Base-by-base conservation (phyloP, 768 basidiomycete genomes). In the Auricularia sp. region DNA sequence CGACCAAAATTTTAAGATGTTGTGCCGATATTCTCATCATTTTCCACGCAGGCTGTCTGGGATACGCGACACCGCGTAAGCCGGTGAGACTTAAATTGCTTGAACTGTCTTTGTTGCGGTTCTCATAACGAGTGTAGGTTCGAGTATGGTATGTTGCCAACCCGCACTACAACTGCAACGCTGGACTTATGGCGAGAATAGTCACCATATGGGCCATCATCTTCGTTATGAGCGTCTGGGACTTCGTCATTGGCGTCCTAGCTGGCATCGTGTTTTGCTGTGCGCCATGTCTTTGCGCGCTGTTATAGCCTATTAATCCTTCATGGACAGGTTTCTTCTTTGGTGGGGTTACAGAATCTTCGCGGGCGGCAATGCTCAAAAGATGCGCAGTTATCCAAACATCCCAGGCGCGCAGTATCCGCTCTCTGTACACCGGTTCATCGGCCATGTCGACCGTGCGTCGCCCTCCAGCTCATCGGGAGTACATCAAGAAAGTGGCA, bases 261-360 rank as follows among this genome's bases (percentile, higher is more conserved):
- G 92, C 95, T 70, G 96, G 96, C 4, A 92, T 98, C 71, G 78
- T 96, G 64, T 85, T 94, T 65, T 92, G 92, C 70, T 97, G 94
- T 88, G 74, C 71, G 87, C 77, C 0, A 1, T 8, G 44, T 4
- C 21, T 39, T 21, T 8, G 61, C 13, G 34, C 56, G 44, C 44
- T 45, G 11, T 18, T 10, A 18, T 45, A 45, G 44, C 44, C 1
- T 45, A 56, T n/a, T 3, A 0, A 45, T 39, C 3, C 18, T 8
- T 56, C 64, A 11, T 5, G 3, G 35, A 3, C 64, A 92, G 91
- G 89, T 70, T 81, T 98, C 75, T 97, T 96, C 78, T 99, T 99
- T 71, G 56, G 56, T 59, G n/a, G 54, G 18, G 18, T 3, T 18
- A 7, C 29, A n/a, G 11, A 11, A 8, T 59, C 6, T 35, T 33